phyloP scores from a whole-genome alignment of 2,329 filamentous ascomycete species.

The Fusarium sp. region DNA sequence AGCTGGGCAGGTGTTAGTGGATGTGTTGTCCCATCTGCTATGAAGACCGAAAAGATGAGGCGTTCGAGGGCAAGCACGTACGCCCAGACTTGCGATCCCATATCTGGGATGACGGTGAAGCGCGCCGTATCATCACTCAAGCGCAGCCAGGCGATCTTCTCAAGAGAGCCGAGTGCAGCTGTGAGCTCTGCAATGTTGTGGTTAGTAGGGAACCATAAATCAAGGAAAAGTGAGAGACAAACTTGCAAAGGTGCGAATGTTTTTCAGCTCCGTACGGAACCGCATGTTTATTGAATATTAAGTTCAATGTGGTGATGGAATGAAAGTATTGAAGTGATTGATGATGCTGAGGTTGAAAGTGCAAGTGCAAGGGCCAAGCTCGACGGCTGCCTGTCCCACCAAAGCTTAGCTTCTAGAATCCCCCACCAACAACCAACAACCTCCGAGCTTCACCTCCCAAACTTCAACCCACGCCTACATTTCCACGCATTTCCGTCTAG shows the following conservation, averaged over 20 bases:
- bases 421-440: constrained; percentile 27
- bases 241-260: constrained; percentile 76
- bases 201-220: not conserved
- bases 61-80: too few relatives aligned
- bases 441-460: not conserved
- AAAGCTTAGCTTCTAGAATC: constrained; percentile 53
- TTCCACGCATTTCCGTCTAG: not conserved
- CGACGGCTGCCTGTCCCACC: constrained; percentile 37
- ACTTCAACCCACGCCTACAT: not conserved
- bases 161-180: constrained; percentile 73
- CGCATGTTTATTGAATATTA: constrained; percentile 61
- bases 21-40: not conserved
- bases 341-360: constrained; percentile 25
- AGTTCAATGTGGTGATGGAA: not conserved
- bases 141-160: constrained; percentile 91
- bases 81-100: constrained; percentile 97
- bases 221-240: constrained; percentile 13
- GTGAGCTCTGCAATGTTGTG: constrained; percentile 64
- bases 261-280: constrained; percentile 74
- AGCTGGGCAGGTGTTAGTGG: constrained; percentile 52
- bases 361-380: not conserved
- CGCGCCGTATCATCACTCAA: constrained; percentile 88
- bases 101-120: constrained; percentile 95
- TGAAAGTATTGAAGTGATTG: not conserved
- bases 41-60: too few relatives aligned